A percentile compares a stretch with the other conserved stretches of the same genome.
phyloP scores from a whole-genome alignment of 176 grass and related monocot genomes.

The Cenchrus purpureus region DNA sequence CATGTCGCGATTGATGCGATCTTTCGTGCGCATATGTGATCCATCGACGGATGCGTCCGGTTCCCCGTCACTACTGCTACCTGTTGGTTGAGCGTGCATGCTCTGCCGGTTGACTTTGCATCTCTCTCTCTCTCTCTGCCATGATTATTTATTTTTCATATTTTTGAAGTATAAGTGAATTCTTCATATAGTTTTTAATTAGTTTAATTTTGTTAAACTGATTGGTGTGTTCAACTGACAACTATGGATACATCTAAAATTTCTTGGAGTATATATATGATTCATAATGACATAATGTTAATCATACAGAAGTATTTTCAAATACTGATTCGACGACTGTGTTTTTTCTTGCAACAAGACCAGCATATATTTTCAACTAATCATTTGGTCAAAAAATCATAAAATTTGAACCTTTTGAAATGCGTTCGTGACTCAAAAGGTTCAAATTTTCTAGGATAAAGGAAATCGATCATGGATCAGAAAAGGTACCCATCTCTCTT shows the following conservation, averaged over 20 bases:
- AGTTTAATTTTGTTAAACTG: too few species aligned
- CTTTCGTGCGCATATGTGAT: constrained; percentile 34
- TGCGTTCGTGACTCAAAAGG: too few species aligned
- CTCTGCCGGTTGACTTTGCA: constrained; percentile 32
- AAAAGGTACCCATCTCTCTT: too few species aligned
- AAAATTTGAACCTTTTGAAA: background rate
- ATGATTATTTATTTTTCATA: background rate
- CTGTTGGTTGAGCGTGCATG: background rate
- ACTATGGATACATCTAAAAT: background rate
- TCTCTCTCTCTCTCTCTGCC: background rate
- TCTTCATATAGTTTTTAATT: too few species aligned
- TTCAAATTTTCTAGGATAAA: too few species aligned
- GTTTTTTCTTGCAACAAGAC: background rate
- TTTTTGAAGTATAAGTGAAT: background rate
- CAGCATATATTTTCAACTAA: background rate
- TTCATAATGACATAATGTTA: background rate
- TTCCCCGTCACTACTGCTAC: background rate
- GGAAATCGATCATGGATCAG: too few species aligned
- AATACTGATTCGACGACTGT: background rate
- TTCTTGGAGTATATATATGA: background rate
- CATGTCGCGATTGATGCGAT: constrained; percentile 40
- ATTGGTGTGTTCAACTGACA: too few species aligned
- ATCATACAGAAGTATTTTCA: background rate
- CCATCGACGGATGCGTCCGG: background rate
- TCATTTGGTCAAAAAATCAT: background rate